A percentile compares a stretch with the other conserved stretches of the same genome.
Evolutionary conservation across 2,329 filamentous ascomycete genomes (phyloP).

Genomic region (Neofusicoccum kwambonambiense): DNA sequence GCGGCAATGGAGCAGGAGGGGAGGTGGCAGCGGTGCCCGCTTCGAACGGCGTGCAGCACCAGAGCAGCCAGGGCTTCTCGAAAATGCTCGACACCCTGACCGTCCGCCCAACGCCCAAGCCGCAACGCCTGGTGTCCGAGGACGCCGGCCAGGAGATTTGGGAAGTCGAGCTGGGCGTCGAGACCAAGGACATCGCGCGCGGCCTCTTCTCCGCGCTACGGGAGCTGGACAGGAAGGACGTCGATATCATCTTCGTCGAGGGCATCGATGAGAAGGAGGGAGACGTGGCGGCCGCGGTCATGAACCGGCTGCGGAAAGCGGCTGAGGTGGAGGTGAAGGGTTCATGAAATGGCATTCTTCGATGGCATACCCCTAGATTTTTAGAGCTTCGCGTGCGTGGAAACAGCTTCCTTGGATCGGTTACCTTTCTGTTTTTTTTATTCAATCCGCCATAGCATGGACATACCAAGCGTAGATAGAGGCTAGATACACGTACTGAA

Average conservation of each 20-base stretch:
- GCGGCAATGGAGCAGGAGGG: neutral
- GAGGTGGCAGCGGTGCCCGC: neutral
- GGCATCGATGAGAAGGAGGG: slow-evolving; percentile 69
- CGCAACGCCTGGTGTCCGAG: neutral
- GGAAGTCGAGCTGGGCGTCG: slow-evolving; percentile 71
- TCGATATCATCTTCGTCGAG: slow-evolving; percentile 86
- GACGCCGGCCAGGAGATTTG: slow-evolving; percentile 43
- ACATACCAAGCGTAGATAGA: no score
- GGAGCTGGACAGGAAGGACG: slow-evolving; percentile 75
- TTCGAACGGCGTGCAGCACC: neutral
- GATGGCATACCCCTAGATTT: no score
- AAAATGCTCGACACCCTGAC: slow-evolving; percentile 36
- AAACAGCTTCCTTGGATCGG: no score
- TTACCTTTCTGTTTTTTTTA: no score
- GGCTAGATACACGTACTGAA: no score
- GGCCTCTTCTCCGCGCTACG: slow-evolving; percentile 84
- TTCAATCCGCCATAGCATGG: no score
- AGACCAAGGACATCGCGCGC: slow-evolving; percentile 74
- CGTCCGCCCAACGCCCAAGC: neutral
- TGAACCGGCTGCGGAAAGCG: slow-evolving; percentile 53
- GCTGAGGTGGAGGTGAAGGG: slow-evolving; percentile 27
- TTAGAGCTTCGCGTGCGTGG: no score
- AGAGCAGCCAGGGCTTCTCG: slow-evolving; percentile 21
- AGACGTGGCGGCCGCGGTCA: slow-evolving; percentile 73
- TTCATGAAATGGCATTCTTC: neutral